Evolutionary conservation across 805 yeast genomes (phyloP).

Genomic region (Wickerhamiella parazyma): DNA sequence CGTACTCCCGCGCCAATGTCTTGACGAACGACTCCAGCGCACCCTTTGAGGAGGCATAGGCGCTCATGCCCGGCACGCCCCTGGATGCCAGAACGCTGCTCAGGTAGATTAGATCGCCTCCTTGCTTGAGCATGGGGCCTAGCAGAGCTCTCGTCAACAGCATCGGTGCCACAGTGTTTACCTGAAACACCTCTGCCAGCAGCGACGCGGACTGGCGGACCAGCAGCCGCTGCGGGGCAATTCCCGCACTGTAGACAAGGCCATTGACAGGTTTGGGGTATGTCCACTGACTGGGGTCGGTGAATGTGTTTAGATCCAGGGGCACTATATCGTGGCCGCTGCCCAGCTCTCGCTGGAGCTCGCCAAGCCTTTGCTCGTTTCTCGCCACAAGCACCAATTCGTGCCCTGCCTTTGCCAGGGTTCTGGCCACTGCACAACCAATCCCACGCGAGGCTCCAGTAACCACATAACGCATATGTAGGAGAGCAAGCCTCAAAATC

Average conservation of each 20-base stretch:
- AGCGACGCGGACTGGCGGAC: conserved; percentile 30
- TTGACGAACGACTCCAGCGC: conserved; percentile 53
- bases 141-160: conserved; percentile 40
- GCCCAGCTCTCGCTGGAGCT: conserved; percentile 17
- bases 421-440: conserved; percentile 43
- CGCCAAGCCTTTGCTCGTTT: conserved; percentile 27
- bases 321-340: conserved; percentile 15
- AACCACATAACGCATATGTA: conserved; percentile 19
- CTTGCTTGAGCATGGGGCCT: conserved; percentile 35
- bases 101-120: conserved; percentile 40
- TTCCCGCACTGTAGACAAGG: conserved; percentile 45
- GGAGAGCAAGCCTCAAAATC: too few relatives aligned
- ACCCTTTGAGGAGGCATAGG: conserved; percentile 58
- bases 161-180: conserved; percentile 52
- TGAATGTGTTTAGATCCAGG: conserved; percentile 12
- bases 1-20: conserved; percentile 46
- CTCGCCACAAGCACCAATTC: conserved; percentile 40
- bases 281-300: background rate
- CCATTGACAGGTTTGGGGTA: conserved; percentile 26
- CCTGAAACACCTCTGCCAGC: conserved; percentile 35
- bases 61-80: conserved; percentile 40
- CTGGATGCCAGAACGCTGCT: conserved; percentile 43
- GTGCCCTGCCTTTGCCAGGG: conserved; percentile 39
- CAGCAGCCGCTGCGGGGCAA: conserved; percentile 43
- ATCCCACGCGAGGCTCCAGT: conserved; percentile 65